Base-by-base conservation (phyloP, 768 basidiomycete genomes). In the Goffeauzyma gilvescens region DNA sequence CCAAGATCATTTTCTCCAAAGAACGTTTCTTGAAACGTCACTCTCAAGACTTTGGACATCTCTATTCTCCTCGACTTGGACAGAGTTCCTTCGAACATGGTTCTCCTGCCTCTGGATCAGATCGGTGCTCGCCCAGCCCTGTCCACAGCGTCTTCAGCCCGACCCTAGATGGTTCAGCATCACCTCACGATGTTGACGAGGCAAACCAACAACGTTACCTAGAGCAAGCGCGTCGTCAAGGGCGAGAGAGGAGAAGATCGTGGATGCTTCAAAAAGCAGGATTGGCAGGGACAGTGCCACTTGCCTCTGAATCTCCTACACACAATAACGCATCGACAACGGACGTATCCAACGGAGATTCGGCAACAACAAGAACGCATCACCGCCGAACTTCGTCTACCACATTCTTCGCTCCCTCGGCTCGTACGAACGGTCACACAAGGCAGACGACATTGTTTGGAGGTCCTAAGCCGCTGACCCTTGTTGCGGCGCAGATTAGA, bases 11-110 rank as follows among this genome's bases (percentile, higher is more conserved):
- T 6, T 42, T 42, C 22, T 25, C 22, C 13, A 42, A 50, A 32
- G 41, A 42, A 37, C 24, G 45, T 17, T 50, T 50, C 41, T 20
- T 50, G 41, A 39, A 46, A 10, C 49, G 49, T 2, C 49, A 50
- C 34, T 45, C 44, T 9, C 17, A 26, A 26, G 49, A 50, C 22
- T 50, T 42, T 24, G 40, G 44, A 2, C 44, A 50, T 35, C 41
- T 50, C 2, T 40, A 46, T 23, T n/a, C n/a, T n/a, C n/a, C n/a
- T n/a, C n/a, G n/a, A n/a, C n/a, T n/a, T n/a, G n/a, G n/a, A n/a
- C n/a, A n/a, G n/a, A n/a, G n/a, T n/a, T n/a, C n/a, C n/a, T n/a
- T n/a, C n/a, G n/a, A n/a, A n/a, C n/a, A n/a, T n/a, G n/a, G n/a
- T n/a, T n/a, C n/a, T n/a, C n/a, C n/a, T n/a, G n/a, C n/a, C n/a